Conservation (phyloP, 805 yeast species). For the Candida cerambycidarum region DNA sequence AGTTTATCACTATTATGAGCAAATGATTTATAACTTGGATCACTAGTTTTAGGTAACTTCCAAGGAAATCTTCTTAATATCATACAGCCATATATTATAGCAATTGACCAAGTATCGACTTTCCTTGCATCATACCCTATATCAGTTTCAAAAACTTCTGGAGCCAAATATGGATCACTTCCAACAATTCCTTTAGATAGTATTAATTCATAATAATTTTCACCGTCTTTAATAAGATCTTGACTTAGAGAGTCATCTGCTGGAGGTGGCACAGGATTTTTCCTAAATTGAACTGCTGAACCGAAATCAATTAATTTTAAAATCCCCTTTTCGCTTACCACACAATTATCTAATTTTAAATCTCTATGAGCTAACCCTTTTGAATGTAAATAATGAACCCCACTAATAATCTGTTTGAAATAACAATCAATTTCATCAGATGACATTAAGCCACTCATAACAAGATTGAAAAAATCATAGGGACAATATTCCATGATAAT, state of each 20-base stretch:
- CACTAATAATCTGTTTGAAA: slow-evolving; percentile 75
- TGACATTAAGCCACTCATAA: slow-evolving; percentile 83
- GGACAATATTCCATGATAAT: slow-evolving; percentile 94
- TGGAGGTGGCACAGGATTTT: slow-evolving; percentile 32
- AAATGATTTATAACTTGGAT: slow-evolving; percentile 73
- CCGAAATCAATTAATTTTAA: slow-evolving; percentile 93
- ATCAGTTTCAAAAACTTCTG: slow-evolving; percentile 64
- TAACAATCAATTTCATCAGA: slow-evolving; percentile 73
- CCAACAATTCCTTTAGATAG: slow-evolving; percentile 87
- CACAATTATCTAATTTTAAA: slow-evolving; percentile 90
- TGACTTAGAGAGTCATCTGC: background rate
- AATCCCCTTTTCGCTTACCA: slow-evolving; percentile 70
- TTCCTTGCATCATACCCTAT: slow-evolving; percentile 78
- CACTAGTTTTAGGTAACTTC: slow-evolving; percentile 83
- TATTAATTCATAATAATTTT: slow-evolving; percentile 50
- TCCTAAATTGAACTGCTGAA: slow-evolving; percentile 79
- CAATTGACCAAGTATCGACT: slow-evolving; percentile 92
- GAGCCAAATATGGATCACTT: slow-evolving; percentile 93
- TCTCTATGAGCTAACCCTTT: slow-evolving; percentile 93
- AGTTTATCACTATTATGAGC: slow-evolving; percentile 47
- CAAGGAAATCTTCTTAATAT: slow-evolving; percentile 86
- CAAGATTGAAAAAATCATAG: slow-evolving; percentile 87
- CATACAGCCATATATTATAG: slow-evolving; percentile 91
- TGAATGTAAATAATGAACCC: slow-evolving; percentile 72
- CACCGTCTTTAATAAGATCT: slow-evolving; percentile 20